phyloP scores from a whole-genome alignment of 306 rosid genomes.

The Gleditsia sinensis region DNA sequence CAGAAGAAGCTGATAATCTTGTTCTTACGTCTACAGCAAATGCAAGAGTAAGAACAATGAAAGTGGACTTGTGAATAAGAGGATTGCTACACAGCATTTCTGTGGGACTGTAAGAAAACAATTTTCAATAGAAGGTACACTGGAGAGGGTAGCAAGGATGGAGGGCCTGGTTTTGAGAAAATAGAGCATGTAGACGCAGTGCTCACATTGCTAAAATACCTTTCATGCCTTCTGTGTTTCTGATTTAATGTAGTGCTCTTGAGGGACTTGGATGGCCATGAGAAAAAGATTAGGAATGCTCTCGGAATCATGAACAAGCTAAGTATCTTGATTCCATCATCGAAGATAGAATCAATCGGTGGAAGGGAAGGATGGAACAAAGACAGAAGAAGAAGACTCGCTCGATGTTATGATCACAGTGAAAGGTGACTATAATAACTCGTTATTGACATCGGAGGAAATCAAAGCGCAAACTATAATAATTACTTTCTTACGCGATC shows the following conservation, averaged over 20 bases:
- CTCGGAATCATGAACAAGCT: not conserved
- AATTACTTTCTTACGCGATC: not conserved
- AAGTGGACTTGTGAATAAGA: no score
- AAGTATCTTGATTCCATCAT: conserved; percentile 40
- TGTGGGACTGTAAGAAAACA: no score
- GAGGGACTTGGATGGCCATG: conserved; percentile 48
- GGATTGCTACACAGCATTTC: no score
- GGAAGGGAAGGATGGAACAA: conserved; percentile 41
- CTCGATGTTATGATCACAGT: conserved; percentile 51
- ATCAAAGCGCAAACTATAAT: conserved; percentile 49
- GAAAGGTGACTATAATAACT: conserved; percentile 28
- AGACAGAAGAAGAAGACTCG: conserved; percentile 34
- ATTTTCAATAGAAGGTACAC: conserved; percentile 45
- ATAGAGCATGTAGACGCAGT: conserved; percentile 33
- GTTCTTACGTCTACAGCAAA: no score
- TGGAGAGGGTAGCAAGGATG: conserved; percentile 34
- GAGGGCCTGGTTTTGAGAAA: conserved; percentile 51
- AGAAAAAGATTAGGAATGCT: conserved; percentile 23
- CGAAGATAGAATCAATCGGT: conserved; percentile 28
- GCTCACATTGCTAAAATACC: conserved; percentile 15
- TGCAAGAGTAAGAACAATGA: no score
- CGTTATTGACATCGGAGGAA: conserved; percentile 38
- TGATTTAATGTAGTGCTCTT: conserved; percentile 42
- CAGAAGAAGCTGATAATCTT: no score
- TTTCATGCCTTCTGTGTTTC: conserved; percentile 34